Evolutionary conservation across 2,329 filamentous ascomycete genomes (phyloP), one percentile per base, ranked within the genome.

Genomic region (Camillea tinctor): DNA sequence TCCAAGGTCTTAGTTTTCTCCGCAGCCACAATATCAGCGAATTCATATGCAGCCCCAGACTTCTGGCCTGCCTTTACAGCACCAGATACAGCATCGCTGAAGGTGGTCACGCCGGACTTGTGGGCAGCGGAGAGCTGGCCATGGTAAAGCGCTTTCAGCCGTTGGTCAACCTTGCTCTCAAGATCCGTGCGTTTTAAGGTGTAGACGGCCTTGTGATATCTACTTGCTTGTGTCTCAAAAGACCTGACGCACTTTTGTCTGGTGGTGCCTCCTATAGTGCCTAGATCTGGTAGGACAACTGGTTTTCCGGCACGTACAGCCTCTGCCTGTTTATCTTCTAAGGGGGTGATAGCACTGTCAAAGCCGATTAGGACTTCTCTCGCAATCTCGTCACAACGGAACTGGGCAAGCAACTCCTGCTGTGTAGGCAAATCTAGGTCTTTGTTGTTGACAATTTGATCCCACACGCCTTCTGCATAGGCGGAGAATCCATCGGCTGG

Each of bases 391-490:
- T 99, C 95, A 75, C 95, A 99, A 66, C 95, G 88, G 80, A 98
- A 99, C 75, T 99, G 95, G 11, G 95, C 95, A 56, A 99, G 84
- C 52, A 99, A 83, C 75, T 99, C 95, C 77, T 99, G 95, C 74
- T 99, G 95, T 0, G 95, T 98, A 3, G 95, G 95, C 60, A 99
- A 78, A 76, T 99, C 95, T 57, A 99, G 82, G 72, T 99, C 95
- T 77, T 99, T 99, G 83, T 99, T 99, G 80, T 94, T 91, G 69
- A 97, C 93, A 72, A 99, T 99, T 77, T 98, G 94, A 71, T 98
- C 93, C 95, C 95, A 99, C 51, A 99, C 87, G 49, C 93, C 92
- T 73, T 95, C 88, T 0, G 95, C 93, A 70, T 99, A 99, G 61
- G 93, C 84, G 0, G 94, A 91, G 73, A 98, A 95, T n/a, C 95